Evolutionary conservation across 768 basidiomycete genomes (phyloP), one percentile per base, ranked within the genome.

Genomic region (Hemileccinum rubropunctum): DNA sequence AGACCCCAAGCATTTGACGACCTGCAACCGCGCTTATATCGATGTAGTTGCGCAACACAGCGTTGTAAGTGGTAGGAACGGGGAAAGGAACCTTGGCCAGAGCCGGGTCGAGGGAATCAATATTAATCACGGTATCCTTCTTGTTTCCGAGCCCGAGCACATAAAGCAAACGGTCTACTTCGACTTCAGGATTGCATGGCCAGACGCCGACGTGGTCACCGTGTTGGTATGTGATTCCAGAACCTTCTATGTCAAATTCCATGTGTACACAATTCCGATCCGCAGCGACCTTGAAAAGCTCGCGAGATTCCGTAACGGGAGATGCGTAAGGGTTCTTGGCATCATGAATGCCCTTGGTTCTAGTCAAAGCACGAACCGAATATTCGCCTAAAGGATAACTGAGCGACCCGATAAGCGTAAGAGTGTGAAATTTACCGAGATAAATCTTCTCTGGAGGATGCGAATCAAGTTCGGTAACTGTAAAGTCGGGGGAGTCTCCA

Each of bases 71-170:
- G 2, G 95, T 94, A 1, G 95, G 95, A 17, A 94, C 89, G 12
- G 97, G 95, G 86, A 98, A 99, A 15, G 95, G 95, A 50, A 98
- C 95, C 71, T 98, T 98, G 50, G 95, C 95, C 27, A 99, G 79
- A 14, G 95, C 93, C 17, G 97, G 95, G 63, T 99, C 95, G 51
- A 98, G 83, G n/a, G 93, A 95, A 64, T 94, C 93, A 51, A 99
- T 92, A 56, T 85, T 82, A 60, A 99, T 91, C 42, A 93, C 82
- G 34, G 79, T 77, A 67, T 95, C 84, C 63, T 82, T 81, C 73
- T 91, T 91, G 53, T 86, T 78, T 56, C 79, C 77, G 11, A 99
- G 78, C 21, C 94, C 95, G 42, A 99, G 84, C 35, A 86, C 80
- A 54, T 81, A 86, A 17, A 99, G 80, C 21, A 97, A 80, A 48